Evolutionary conservation across 768 basidiomycete species (phyloP).

Genomic region (button mushroom (Agaricus bisporus)): DNA sequence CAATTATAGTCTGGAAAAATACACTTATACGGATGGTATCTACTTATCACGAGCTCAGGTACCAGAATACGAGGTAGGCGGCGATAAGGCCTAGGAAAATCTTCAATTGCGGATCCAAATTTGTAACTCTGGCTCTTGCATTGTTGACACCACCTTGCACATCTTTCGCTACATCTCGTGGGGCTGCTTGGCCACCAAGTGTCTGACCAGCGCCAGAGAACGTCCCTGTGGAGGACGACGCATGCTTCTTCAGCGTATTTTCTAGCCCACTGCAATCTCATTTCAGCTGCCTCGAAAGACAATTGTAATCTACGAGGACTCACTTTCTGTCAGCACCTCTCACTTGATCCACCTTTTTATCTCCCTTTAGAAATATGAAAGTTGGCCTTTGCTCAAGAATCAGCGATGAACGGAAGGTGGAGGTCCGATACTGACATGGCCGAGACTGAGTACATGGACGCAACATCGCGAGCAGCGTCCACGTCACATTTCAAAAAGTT

Average conservation of each 20-base stretch:
- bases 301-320: constrained; percentile 15
- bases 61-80: constrained; percentile 59
- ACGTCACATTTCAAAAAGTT: constrained; percentile 86
- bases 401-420: not conserved
- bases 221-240: constrained; percentile 30
- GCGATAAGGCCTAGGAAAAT: constrained; percentile 56
- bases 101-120: constrained; percentile 64
- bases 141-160: constrained; percentile 26
- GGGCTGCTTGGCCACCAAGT: constrained; percentile 39
- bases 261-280: constrained; percentile 52
- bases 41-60: constrained; percentile 27
- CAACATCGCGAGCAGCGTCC: constrained; percentile 65
- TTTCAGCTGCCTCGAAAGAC: not conserved
- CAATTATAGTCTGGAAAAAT: not conserved
- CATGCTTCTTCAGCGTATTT: constrained; percentile 46
- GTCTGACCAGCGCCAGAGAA: constrained; percentile 76
- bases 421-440: constrained; percentile 55
- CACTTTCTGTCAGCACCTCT: constrained; percentile 67
- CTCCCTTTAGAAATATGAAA: constrained; percentile 71
- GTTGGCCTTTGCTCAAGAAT: constrained; percentile 58
- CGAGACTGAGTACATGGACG: constrained; percentile 51
- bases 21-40: not conserved
- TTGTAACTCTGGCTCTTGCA: constrained; percentile 31
- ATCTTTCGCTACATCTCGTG: constrained; percentile 27
- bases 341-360: constrained; percentile 61